phyloP scores from a whole-genome alignment of 2,329 filamentous ascomycete genomes.

The Fusarium pseudograminearum region DNA sequence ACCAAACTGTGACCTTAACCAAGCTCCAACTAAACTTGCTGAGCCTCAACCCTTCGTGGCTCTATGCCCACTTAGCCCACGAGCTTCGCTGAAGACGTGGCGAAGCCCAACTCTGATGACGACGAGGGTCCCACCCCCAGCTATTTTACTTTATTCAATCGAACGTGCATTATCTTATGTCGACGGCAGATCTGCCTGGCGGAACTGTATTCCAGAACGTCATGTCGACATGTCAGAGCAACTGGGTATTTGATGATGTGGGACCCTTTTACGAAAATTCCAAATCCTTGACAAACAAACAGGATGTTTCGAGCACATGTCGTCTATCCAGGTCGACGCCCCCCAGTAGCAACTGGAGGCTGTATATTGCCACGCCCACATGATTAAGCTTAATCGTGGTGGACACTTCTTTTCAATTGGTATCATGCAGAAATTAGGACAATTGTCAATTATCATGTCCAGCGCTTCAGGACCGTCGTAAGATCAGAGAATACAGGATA shows the following conservation, averaged over 20 bases:
- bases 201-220: slow-evolving; percentile 20
- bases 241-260: neutral
- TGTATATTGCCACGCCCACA: neutral
- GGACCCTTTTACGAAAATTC: neutral
- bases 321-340: neutral
- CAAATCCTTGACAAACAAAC: neutral
- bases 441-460: neutral
- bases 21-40: slow-evolving; percentile 16
- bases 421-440: neutral
- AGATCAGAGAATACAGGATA: neutral
- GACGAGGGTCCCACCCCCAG: slow-evolving; percentile 10
- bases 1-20: slow-evolving; percentile 9
- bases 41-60: slow-evolving; percentile 33
- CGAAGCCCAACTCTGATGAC: slow-evolving; percentile 25
- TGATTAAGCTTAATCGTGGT: slow-evolving; percentile 4
- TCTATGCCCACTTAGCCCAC: slow-evolving; percentile 6
- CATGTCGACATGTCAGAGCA: neutral
- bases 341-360: neutral
- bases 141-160: neutral
- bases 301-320: neutral
- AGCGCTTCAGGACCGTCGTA: neutral
- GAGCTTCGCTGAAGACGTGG: slow-evolving; percentile 28
- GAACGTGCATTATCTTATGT: slow-evolving; percentile 3
- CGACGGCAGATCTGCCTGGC: neutral
- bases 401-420: neutral